Conservation (phyloP, 371 early-diverging fungal genomes). For the Sporodiniella umbellata region DNA sequence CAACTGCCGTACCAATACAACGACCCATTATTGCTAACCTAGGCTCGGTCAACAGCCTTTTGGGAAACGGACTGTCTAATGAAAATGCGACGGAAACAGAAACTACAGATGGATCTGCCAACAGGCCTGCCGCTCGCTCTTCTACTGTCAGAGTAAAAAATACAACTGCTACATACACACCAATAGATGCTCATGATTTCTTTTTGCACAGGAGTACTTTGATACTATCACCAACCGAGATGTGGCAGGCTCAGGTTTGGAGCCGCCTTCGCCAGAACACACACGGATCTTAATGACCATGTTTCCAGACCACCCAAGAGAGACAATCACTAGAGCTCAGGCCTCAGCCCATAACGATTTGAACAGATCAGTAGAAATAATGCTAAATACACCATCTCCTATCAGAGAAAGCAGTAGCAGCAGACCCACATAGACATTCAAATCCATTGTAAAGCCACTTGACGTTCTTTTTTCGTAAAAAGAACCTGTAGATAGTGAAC, state of each 20-base stretch:
- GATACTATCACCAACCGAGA: constrained; percentile 53
- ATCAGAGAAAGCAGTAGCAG: neutral
- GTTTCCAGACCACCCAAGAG: constrained; percentile 57
- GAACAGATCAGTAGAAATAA: constrained; percentile 56
- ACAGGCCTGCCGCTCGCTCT: constrained; percentile 8
- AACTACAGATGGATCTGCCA: constrained; percentile 1
- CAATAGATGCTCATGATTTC: neutral
- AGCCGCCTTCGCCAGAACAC: constrained; percentile 51
- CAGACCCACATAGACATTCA: too few species aligned
- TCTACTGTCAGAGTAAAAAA: constrained; percentile 28
- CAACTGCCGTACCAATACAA: constrained; percentile 42
- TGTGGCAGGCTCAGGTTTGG: constrained; percentile 31
- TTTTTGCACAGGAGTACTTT: constrained; percentile 40
- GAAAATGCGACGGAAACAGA: constrained; percentile 14
- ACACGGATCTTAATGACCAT: constrained; percentile 49
- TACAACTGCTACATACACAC: neutral
- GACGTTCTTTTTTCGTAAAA: too few species aligned
- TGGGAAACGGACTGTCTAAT: constrained; percentile 31
- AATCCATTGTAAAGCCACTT: too few species aligned
- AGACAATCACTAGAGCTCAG: constrained; percentile 52
- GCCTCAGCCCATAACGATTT: constrained; percentile 53
- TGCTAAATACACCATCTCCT: constrained; percentile 44
- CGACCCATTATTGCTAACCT: constrained; percentile 21
- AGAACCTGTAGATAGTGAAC: too few species aligned
- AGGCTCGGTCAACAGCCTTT: constrained; percentile 26